phyloP scores from a whole-genome alignment of 2,329 filamentous ascomycete species.

The Daldinia sp. region DNA sequence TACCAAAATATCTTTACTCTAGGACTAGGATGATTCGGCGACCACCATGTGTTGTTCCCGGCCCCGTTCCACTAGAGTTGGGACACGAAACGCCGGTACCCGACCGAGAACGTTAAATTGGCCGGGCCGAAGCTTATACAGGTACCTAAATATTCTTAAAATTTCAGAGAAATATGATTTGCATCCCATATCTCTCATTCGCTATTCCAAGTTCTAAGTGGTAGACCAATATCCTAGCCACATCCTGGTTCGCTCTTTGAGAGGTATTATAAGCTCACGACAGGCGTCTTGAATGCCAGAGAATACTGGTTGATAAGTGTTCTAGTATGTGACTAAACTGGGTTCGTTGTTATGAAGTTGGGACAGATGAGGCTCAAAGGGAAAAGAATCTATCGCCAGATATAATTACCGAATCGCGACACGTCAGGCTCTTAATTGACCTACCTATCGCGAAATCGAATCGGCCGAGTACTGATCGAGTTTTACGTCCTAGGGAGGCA shows the following conservation, averaged over 20 bases:
- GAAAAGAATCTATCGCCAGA: neutral
- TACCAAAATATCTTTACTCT: neutral
- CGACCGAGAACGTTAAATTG: neutral
- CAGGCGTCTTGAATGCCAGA: neutral
- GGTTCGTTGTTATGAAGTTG: neutral
- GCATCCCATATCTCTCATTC: no score
- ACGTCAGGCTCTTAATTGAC: neutral
- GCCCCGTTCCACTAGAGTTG: neutral
- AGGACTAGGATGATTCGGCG: neutral
- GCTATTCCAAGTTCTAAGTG: no score
- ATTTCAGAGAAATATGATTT: neutral
- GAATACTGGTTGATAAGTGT: neutral
- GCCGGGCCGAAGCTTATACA: neutral
- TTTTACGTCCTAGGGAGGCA: neutral
- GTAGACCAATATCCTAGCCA: neutral
- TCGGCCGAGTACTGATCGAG: no score
- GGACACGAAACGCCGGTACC: neutral
- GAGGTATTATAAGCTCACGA: neutral
- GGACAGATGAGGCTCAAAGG: neutral
- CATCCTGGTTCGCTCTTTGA: neutral
- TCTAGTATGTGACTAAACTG: neutral
- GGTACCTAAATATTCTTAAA: neutral
- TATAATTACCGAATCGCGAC: neutral
- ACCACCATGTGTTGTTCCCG: neutral
- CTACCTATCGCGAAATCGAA: neutral